phyloP scores from a whole-genome alignment of 352 stramenopile genomes.

The Globisporangium middletonii region DNA sequence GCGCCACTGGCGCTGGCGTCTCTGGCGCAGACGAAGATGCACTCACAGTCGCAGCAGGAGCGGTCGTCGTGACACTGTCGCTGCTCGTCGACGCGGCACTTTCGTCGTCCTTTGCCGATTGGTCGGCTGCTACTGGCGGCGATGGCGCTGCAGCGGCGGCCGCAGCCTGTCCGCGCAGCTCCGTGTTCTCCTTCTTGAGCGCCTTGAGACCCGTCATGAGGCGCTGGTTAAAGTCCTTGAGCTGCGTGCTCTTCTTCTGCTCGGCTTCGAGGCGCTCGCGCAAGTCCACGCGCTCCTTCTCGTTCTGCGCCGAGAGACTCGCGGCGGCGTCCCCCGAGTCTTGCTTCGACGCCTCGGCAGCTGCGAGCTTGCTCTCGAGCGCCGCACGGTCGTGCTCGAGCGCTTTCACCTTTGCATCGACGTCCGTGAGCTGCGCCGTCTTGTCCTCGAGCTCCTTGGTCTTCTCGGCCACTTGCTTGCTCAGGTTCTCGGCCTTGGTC shows the following conservation, averaged over 20 bases:
- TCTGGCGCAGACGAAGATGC: background rate
- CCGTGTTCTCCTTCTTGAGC: slow-evolving; percentile 70
- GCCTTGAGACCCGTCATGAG: slow-evolving; percentile 64
- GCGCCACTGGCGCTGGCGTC: background rate
- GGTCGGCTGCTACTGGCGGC: background rate
- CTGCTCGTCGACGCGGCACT: background rate
- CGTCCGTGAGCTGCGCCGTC: slow-evolving; percentile 18
- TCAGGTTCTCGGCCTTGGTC: slow-evolving; percentile 59
- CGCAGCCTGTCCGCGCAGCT: slow-evolving; percentile 50
- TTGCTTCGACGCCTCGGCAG: slow-evolving; percentile 33
- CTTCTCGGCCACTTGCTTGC: slow-evolving; percentile 62
- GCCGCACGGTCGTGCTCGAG: slow-evolving; percentile 34
- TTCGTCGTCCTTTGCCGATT: slow-evolving; percentile 4
- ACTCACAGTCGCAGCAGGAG: background rate
- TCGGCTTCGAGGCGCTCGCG: slow-evolving; percentile 56
- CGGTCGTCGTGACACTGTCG: background rate
- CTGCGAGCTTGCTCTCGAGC: slow-evolving; percentile 36
- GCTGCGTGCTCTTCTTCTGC: slow-evolving; percentile 51
- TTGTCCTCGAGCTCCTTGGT: slow-evolving; percentile 59
- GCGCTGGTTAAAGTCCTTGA: slow-evolving; percentile 72
- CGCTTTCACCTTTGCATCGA: slow-evolving; percentile 36
- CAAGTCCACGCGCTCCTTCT: slow-evolving; percentile 56
- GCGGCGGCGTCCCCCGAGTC: slow-evolving; percentile 26
- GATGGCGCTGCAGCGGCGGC: slow-evolving; percentile 2
- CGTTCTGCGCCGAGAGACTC: slow-evolving; percentile 20